Percentiles rank a stretch among this genome's conserved stretches.
These are phyloP conservation scores for Gossypium sturtianum DNA, from an alignment of 345 rosid species.

Conservation along the genomic window DNA sequence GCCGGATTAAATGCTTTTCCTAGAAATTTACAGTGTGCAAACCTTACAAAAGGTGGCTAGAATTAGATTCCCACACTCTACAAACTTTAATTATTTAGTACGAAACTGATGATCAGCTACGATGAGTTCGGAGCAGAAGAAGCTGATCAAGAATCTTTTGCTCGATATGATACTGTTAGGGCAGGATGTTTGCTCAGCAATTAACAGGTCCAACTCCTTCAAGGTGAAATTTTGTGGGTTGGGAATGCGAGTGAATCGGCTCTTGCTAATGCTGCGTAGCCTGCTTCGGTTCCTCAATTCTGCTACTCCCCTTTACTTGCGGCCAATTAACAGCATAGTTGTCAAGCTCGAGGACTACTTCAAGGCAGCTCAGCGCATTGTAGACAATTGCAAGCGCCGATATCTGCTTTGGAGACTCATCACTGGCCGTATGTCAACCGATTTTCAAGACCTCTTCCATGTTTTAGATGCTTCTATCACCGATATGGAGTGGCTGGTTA, in stretches of 20 bases:
- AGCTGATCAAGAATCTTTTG: too few species aligned
- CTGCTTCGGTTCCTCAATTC: constrained; percentile 28
- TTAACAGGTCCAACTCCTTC: constrained; percentile 45
- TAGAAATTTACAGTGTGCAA: too few species aligned
- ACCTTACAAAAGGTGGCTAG: too few species aligned
- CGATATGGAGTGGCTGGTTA: constrained; percentile 60
- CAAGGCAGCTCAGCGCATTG: constrained; percentile 39
- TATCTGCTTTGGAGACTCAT: constrained; percentile 49
- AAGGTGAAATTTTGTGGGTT: constrained; percentile 43
- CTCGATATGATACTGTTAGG: constrained; percentile 29
- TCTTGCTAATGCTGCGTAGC: constrained; percentile 45
- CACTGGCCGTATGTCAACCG: constrained; percentile 40
- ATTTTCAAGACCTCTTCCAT: constrained; percentile 47
- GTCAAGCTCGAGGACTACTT: constrained; percentile 47
- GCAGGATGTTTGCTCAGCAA: constrained; percentile 47
- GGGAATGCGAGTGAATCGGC: constrained; percentile 41
- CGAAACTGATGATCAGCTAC: too few species aligned
- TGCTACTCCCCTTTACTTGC: constrained; percentile 44
- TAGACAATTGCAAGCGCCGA: constrained; percentile 46
- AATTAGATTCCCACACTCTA: too few species aligned
- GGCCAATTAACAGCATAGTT: constrained; percentile 52
- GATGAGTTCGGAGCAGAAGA: too few species aligned
- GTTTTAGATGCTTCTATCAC: constrained; percentile 64
- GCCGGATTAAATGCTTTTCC: too few species aligned
- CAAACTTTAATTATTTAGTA: too few species aligned